Evolutionary conservation across 495 filamentous ascomycete species (phyloP), one percentile per base, ranked within the genome.

Genomic region (Neurospora sp.): DNA sequence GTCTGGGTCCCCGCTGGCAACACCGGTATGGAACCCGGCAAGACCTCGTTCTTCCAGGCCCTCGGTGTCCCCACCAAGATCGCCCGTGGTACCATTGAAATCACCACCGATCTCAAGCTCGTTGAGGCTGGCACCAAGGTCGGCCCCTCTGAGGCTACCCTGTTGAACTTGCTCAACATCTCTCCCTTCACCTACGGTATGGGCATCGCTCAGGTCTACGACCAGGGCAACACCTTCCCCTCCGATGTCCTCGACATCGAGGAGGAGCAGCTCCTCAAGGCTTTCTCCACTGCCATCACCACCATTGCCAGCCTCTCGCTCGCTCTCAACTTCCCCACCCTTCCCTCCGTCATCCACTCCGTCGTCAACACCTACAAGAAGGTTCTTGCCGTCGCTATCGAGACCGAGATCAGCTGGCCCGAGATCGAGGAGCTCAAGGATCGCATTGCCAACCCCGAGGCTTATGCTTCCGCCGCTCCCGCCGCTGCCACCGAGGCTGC

Each of bases 31-130:
- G 96, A 99, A 85, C 96, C 96, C 82, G 96, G 96, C 86, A 99
- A 99, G 91, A 99, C 96, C 78, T 97, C 96, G 78, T 99, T 99
- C 94, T 99, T 99, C 94, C 96, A 99, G 89, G 96, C 96, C 81
- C 96, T 99, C 83, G 96, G 96, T 92, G 93, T 99, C 84, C 96
- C 96, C 82, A 99, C 96, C 88, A 99, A 99, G 92, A 99, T 99
- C 86, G 96, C 96, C 80, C 96, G 96, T 97, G 96, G 96, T 94
- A 99, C 96, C 87, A 98, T 99, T 83, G 96, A 99, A 94, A 99
- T 99, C 84, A 97, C 94, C 71, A 89, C 91, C 79, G 96, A 99
- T 81, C 87, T 99, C 81, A 98, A 97, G 92, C 91, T 99, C 79
- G 91, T 98, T 85, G 93, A 97, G 87, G 90, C 93, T 74, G 91